These are phyloP conservation scores for Ceratocystis variospora DNA, from an alignment of 2,329 filamentous ascomycete species.

Conservation along the genomic window DNA sequence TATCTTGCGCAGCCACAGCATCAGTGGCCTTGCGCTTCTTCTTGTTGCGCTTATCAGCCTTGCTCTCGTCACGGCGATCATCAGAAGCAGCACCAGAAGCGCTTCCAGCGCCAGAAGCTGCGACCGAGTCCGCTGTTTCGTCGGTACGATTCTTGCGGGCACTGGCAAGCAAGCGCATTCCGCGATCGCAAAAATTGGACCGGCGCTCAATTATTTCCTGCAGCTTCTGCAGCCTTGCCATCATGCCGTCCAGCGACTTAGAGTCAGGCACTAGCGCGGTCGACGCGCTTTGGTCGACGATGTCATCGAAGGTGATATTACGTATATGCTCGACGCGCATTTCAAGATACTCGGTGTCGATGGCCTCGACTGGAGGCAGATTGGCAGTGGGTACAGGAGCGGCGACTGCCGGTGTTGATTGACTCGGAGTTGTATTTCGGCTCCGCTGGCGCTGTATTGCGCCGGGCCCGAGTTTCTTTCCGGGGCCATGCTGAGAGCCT, in stretches of 20 bases:
- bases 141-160: constrained; percentile 49
- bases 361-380: constrained; percentile 41
- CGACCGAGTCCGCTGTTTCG: constrained; percentile 31
- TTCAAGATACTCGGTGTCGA: constrained; percentile 53
- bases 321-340: constrained; percentile 46
- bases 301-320: constrained; percentile 52
- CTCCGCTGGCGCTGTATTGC: constrained; percentile 54
- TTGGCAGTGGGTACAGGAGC: constrained; percentile 31
- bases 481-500: constrained; percentile 45
- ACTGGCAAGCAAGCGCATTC: constrained; percentile 56
- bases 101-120: not conserved
- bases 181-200: constrained; percentile 53
- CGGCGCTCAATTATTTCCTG: constrained; percentile 54
- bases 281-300: constrained; percentile 48
- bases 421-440: constrained; percentile 64
- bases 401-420: constrained; percentile 24
- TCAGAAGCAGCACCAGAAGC: constrained; percentile 27
- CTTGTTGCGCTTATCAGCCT: constrained; percentile 48
- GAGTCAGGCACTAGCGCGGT: constrained; percentile 48
- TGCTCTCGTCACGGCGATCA: constrained; percentile 34
- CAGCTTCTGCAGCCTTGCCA: constrained; percentile 49
- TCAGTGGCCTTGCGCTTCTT: constrained; percentile 68
- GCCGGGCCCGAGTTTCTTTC: constrained; percentile 49
- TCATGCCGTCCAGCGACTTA: constrained; percentile 49
- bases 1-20: constrained; percentile 41